Conservation (phyloP, 306 rosid genomes). For the Begonia peltatifolia region DNA sequence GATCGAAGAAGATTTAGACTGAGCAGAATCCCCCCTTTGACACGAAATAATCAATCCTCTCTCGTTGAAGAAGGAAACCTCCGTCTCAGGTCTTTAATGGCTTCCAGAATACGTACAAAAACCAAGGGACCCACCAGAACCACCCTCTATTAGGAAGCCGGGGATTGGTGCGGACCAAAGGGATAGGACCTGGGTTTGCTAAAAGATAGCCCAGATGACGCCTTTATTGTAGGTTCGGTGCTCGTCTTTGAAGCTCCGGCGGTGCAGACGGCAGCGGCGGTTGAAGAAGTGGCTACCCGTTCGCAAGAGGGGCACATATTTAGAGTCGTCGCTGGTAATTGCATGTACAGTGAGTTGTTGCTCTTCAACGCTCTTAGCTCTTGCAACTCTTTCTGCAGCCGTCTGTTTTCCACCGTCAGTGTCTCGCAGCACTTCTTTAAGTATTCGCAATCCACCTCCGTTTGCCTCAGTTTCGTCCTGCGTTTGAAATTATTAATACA, state of each 20-base stretch:
- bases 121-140: no score
- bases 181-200: slow-evolving; percentile 31
- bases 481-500: neutral
- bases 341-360: slow-evolving; percentile 53
- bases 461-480: slow-evolving; percentile 66
- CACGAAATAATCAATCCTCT: no score
- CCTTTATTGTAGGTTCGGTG: slow-evolving; percentile 6
- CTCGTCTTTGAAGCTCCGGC: neutral
- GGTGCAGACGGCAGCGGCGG: slow-evolving; percentile 12
- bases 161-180: slow-evolving; percentile 25
- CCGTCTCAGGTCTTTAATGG: no score
- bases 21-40: no score
- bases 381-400: slow-evolving; percentile 62
- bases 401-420: slow-evolving; percentile 60
- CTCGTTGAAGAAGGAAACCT: no score
- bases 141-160: slow-evolving; percentile 19
- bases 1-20: no score
- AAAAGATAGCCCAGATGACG: slow-evolving; percentile 26
- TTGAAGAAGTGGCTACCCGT: slow-evolving; percentile 35
- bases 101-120: no score
- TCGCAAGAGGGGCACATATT: slow-evolving; percentile 82
- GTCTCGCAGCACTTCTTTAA: slow-evolving; percentile 61
- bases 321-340: slow-evolving; percentile 67
- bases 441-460: slow-evolving; percentile 67
- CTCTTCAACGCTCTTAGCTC: slow-evolving; percentile 62